phyloP scores from a whole-genome alignment of 345 rosid species.

The Salix caprea region DNA sequence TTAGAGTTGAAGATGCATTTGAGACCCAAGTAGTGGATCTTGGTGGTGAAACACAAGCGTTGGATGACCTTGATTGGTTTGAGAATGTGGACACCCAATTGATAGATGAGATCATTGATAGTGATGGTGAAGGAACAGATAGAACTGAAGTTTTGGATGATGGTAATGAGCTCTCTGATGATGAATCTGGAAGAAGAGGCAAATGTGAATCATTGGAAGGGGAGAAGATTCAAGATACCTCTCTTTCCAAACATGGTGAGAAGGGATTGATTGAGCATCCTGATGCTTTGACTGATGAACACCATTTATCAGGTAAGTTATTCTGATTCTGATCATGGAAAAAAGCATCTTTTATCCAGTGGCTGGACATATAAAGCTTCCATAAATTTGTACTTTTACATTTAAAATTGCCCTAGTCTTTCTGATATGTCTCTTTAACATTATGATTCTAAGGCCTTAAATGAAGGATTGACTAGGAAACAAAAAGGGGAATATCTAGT shows the following conservation, averaged over 20 bases:
- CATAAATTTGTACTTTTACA: no score
- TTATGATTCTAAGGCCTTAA: not conserved
- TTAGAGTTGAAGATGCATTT: conserved; percentile 23
- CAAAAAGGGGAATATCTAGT: not conserved
- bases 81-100: conserved; percentile 20
- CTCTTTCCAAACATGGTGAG: conserved; percentile 12
- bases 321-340: not conserved
- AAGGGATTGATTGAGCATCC: conserved; percentile 14
- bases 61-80: conserved; percentile 20
- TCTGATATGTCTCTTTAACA: not conserved
- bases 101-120: conserved; percentile 22
- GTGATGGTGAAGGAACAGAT: conserved; percentile 46
- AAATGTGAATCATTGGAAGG: conserved; percentile 17
- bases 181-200: conserved; percentile 22
- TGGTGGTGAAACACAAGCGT: conserved; percentile 20
- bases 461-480: not conserved
- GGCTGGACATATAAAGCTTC: no score
- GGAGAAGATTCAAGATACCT: conserved; percentile 17
- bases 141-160: conserved; percentile 46
- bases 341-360: no score
- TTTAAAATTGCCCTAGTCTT: no score
- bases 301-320: conserved; percentile 37
- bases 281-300: conserved; percentile 19
- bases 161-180: conserved; percentile 33
- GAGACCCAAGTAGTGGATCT: conserved; percentile 35